Percentiles rank a stretch among this genome's conserved stretches.
Conservation (phyloP, 164 flowering plant species). For the Piper longum region DNA sequence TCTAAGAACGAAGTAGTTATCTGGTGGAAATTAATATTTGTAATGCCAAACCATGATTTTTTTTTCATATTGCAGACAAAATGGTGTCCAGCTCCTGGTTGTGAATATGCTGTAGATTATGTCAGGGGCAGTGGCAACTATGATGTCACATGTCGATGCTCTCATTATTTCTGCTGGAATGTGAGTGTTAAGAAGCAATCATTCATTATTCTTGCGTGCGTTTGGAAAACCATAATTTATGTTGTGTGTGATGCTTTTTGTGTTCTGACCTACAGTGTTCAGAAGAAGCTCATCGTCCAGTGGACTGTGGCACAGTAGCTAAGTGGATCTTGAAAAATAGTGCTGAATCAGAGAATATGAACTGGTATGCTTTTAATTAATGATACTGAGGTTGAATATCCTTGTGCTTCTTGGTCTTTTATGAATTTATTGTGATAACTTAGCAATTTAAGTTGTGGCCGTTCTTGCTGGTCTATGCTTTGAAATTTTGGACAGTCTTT, state of each 20-base stretch:
- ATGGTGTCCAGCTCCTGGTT: slow-evolving; percentile 93
- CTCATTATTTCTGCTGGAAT: slow-evolving; percentile 65
- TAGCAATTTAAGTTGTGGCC: neutral
- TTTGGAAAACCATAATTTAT: neutral
- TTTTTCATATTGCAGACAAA: slow-evolving; percentile 32
- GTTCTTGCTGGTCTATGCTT: neutral
- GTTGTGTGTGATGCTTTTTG: neutral
- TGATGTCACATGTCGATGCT: slow-evolving; percentile 66
- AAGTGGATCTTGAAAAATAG: slow-evolving; percentile 70
- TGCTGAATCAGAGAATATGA: slow-evolving; percentile 70
- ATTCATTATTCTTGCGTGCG: neutral
- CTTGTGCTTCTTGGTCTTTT: neutral
- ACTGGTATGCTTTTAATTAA: slow-evolving; percentile 29
- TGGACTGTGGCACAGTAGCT: slow-evolving; percentile 61
- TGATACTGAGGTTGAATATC: neutral
- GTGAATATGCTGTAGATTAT: slow-evolving; percentile 69
- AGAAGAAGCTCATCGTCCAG: slow-evolving; percentile 93
- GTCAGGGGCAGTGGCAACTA: slow-evolving; percentile 49
- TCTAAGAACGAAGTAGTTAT: neutral
- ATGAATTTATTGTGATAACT: neutral
- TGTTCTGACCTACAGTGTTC: slow-evolving; percentile 33
- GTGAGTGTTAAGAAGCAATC: slow-evolving; percentile 28
- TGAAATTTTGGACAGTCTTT: neutral
- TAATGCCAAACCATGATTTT: neutral
- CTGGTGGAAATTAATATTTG: neutral